Evolutionary conservation across 305 asterid species (phyloP), one percentile per base, ranked within the genome.

Genomic region (Fraxinus sp.): DNA sequence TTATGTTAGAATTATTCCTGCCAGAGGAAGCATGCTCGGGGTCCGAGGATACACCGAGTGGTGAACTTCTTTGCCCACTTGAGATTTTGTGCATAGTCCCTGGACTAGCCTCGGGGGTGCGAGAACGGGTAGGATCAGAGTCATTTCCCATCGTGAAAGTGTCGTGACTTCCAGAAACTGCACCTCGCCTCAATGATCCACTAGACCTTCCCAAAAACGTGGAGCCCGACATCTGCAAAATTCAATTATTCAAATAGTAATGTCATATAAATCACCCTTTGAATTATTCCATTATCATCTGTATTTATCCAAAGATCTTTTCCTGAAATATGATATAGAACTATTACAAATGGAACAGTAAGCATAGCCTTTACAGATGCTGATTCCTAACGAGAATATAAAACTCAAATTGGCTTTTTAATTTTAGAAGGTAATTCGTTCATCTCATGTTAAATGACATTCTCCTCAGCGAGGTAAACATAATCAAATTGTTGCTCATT

Each of bases 31-130:
- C 78, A 6, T 87, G 87, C 85, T 84, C 89, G 52, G 90, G 89
- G 36, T 91, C 94, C 3, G 97, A 93, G 77, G 97, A 87, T 77
- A 88, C 93, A 84, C 88, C 97, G 36, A 90, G 89, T 4, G 90
- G 92, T 30, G 91, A 87, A 81, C 84, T 89, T 90, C 94, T 89
- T 76, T 86, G 99, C 35, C 90, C 94, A 46, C 90, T 84, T 33
- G 93, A 90, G 77, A 84, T 55, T 84, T 87, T 91, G 89, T 86
- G 90, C 36, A 78, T 79, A 4, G 93, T 85, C 72, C 90, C 94
- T 73, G 95, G 94, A 85, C 95, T 93, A 59, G 92, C 90, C 80
- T 94, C 99, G 10, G 96, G 94, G 20, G 92, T 92, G 52, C 93
- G 92, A 22, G 91, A 84, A 39, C 92, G 94, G 55, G 87, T 79